phyloP scores from a whole-genome alignment of 1,284 basidiomycete genomes.

The Pascua sp. region DNA sequence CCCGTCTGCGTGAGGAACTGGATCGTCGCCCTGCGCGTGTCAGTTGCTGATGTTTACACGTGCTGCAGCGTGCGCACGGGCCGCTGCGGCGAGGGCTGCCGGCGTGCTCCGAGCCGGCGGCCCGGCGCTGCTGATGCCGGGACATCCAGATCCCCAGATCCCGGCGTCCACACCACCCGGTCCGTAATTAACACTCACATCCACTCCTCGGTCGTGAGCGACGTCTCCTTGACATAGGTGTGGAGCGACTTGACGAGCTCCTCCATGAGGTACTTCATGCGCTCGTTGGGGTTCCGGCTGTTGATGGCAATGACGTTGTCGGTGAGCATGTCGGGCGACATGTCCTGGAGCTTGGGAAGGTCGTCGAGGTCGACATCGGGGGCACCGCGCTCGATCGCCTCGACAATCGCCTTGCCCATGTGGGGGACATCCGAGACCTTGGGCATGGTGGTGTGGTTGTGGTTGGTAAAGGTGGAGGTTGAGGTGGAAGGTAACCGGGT shows the following conservation, averaged over 20 bases:
- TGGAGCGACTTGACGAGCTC: constrained; percentile 63
- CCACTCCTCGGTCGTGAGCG: constrained; percentile 79
- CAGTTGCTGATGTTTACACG: neutral
- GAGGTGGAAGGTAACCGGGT: neutral
- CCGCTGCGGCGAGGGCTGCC: too few relatives aligned
- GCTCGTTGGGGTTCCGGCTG: constrained; percentile 53
- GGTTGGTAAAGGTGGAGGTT: too few relatives aligned
- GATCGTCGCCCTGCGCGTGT: constrained; percentile 54
- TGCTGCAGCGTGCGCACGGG: too few relatives aligned
- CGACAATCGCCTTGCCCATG: constrained; percentile 22
- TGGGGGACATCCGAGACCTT: constrained; percentile 19
- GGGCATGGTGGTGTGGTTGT: constrained; percentile 7
- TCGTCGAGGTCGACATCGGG: constrained; percentile 32
- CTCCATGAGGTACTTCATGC: constrained; percentile 55
- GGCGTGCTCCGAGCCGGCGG: too few relatives aligned
- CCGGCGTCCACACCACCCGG: too few relatives aligned
- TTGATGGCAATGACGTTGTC: constrained; percentile 57
- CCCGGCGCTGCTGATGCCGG: too few relatives aligned
- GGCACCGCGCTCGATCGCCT: constrained; percentile 20
- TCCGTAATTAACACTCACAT: constrained; percentile 49
- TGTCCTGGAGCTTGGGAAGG: constrained; percentile 52
- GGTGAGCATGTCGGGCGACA: constrained; percentile 57
- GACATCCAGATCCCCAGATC: neutral
- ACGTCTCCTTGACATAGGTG: constrained; percentile 66
- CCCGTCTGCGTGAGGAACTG: constrained; percentile 71